Base-by-base conservation (phyloP, 768 basidiomycete genomes). In the Podaxis mareebaensis region DNA sequence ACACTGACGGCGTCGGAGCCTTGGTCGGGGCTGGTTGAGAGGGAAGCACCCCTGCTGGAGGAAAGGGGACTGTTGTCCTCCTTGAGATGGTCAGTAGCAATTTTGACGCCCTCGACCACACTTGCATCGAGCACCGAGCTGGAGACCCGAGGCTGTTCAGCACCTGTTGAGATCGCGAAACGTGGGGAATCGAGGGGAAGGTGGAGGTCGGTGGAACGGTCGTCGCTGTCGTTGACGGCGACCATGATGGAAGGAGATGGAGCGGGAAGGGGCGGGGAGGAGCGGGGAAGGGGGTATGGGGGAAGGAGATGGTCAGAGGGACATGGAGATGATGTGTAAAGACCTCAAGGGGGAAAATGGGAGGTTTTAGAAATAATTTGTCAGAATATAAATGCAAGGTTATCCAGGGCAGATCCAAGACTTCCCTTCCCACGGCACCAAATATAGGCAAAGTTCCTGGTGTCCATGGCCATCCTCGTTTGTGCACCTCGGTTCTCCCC, bases 1-100 rank as follows among this genome's bases (percentile, higher is more conserved):
- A 84, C 73, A 67, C 89, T 90, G 67, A 79, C 79, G 17, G 77
- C 75, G 66, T 89, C 88, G 0, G 77, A 76, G 40, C 71, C 68
- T 15, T 75, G 79, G 46, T 81, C 76, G 28, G 75, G 66, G 58
- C 72, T 69, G 1, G 75, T 77, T 20, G 80, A 76, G 28, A 79
- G 69, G 12, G 84, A 77, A 7, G 78, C 71, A 15, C 75, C 76
- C 26, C 72, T 58, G 40, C 61, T 63, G 42, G 61, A 67, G 33
- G 61, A 42, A 17, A 72, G 67, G 11, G 78, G 73, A 65, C 67
- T 74, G 24, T 62, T 51, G 15, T 67, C 67, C 20, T 67, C 67
- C 53, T 70, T 70, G 60, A 66, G 66, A 64, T 74, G 68, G 20
- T 67, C 70, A 36, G 71, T 58, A 7, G 71, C 67, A 10, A 75